Evolutionary conservation across 257 asterid species (phyloP).

Genomic region (Mentha longifolia): DNA sequence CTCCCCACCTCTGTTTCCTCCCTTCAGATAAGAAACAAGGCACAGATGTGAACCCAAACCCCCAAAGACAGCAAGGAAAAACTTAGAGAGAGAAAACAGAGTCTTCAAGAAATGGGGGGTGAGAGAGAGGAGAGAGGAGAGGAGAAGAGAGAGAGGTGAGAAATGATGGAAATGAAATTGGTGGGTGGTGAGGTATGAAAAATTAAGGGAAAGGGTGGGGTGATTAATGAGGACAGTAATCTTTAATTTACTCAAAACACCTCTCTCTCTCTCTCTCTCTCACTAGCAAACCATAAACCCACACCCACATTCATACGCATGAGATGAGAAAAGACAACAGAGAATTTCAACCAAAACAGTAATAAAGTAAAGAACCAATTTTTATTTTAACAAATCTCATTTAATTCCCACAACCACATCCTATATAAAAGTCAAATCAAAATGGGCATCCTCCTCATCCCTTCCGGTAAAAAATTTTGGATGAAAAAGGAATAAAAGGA

Average conservation of each 20-base stretch:
- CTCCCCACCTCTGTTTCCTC: constrained; percentile 38
- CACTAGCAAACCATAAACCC: constrained; percentile 34
- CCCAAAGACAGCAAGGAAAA: constrained; percentile 27
- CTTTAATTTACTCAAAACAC: constrained; percentile 50
- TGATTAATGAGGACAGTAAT: constrained; percentile 57
- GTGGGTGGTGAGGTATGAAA: constrained; percentile 52
- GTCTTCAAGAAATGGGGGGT: constrained; percentile 14
- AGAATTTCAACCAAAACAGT: too few relatives aligned
- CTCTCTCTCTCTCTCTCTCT: neutral
- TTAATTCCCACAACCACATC: neutral
- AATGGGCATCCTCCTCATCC: constrained; percentile 4
- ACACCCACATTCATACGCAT: too few relatives aligned
- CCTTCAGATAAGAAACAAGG: constrained; percentile 6
- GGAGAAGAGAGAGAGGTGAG: constrained; percentile 12
- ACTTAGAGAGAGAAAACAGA: constrained; percentile 29
- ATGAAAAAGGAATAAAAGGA: constrained; percentile 5
- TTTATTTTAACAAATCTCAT: neutral
- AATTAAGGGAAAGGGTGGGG: constrained; percentile 47
- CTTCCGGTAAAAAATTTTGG: neutral
- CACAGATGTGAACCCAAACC: constrained; percentile 38
- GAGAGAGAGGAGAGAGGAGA: constrained; percentile 28
- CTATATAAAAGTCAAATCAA: constrained; percentile 24
- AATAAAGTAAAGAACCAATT: too few relatives aligned
- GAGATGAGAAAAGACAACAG: too few relatives aligned
- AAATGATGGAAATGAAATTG: constrained; percentile 39